Evolutionary conservation across 2,329 filamentous ascomycete species (phyloP), one percentile per base, ranked within the genome.

Genomic region (Hirsutella thompsonii): DNA sequence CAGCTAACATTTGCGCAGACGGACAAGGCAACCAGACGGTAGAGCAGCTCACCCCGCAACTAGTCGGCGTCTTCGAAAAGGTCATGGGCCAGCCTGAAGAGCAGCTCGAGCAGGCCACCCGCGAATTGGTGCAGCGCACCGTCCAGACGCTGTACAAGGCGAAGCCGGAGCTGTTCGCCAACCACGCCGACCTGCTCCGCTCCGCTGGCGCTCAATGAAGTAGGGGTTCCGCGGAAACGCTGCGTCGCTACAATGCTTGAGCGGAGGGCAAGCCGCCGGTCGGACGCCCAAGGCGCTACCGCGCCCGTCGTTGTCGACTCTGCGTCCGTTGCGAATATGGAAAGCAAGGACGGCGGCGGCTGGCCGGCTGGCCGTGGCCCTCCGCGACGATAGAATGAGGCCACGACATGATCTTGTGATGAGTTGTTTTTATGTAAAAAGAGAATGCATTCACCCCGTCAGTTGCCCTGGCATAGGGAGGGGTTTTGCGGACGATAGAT

Each of bases 41-140:
- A 37, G 76, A 80, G 60, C 69, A 75, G 52, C 70, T 87, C 37
- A 88, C 84, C 4, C 72, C 77, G 30, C 71, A 77, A 55, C 69
- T 92, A 43, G 65, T 87, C 49, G 72, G 75, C 11, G 63, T 89
- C 44, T 83, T 92, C 50, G 76, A 84, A 56, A 70, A 83, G 54
- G 83, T 89, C 16, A 70, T 90, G 42, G 67, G 71, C 43, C 72
- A 77, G 37, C 83, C 83, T 2, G 72, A 83, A 60, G 82, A 85
- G 45, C 84, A 92, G 67, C 70, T 92, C 34, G 80, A 83, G 53
- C 70, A 75, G 8, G 78, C 82, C 63, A 87, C 81, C 9, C 75
- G 83, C 44, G 64, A 69, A 47, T 69, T 81, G 53, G 68, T 90
- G 36, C 67, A 76, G 51, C 71, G 79, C 56, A 73, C 83, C 40